Conservation (phyloP, 306 rosid species). For the Acacia acuminata region DNA sequence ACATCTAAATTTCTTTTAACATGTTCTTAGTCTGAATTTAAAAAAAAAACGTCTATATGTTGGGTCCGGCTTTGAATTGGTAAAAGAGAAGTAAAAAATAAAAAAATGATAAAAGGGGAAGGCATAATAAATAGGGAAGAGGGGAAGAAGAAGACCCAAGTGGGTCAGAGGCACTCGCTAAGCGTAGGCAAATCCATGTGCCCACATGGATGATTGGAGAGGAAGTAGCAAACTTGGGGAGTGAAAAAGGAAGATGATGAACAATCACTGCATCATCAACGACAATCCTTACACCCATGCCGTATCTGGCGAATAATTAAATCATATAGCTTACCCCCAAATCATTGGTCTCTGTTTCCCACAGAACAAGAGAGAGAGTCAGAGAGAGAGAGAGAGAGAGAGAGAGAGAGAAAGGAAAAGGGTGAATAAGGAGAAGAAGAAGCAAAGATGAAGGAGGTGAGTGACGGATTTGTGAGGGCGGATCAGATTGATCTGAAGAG, state of each 20-base stretch:
- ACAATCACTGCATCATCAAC: slow-evolving; percentile 8
- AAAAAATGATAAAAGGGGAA: not conserved
- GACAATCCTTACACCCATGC: slow-evolving; percentile 21
- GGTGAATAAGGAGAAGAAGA: not conserved
- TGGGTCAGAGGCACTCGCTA: slow-evolving; percentile 75
- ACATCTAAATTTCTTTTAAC: no score
- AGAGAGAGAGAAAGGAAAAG: not conserved
- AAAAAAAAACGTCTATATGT: no score
- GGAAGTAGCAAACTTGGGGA: slow-evolving; percentile 26
- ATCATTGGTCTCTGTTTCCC: slow-evolving; percentile 9
- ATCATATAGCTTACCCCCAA: not conserved
- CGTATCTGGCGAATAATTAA: slow-evolving; percentile 8
- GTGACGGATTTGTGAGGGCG: slow-evolving; percentile 77
- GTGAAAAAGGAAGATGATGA: slow-evolving; percentile 18
- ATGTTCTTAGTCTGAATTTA: no score
- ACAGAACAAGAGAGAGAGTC: not conserved
- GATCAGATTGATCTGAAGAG: slow-evolving; percentile 96
- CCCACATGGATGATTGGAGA: slow-evolving; percentile 65
- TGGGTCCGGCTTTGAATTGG: not conserved
- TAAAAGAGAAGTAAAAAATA: not conserved
- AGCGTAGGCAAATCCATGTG: slow-evolving; percentile 84
- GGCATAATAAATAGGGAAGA: slow-evolving; percentile 1
- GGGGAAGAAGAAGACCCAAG: slow-evolving; percentile 44
- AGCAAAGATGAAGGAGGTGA: slow-evolving; percentile 57
- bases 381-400: not conserved